A percentile compares a stretch with the other conserved stretches of the same genome.
Evolutionary conservation across 2,329 filamentous ascomycete species (phyloP).

Genomic region (Penicillium sp.): DNA sequence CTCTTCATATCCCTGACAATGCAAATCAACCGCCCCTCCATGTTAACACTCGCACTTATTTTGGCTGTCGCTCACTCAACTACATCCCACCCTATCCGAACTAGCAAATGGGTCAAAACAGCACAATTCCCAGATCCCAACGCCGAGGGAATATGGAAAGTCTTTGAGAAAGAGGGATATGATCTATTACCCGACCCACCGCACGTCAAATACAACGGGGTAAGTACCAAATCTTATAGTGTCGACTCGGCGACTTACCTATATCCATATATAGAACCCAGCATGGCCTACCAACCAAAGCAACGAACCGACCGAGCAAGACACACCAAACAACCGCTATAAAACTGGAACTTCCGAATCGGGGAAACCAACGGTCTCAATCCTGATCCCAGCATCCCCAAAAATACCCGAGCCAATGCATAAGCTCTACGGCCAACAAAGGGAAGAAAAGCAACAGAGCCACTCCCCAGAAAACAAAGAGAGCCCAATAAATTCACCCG

Average conservation of each 20-base stretch:
- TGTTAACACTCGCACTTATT: constrained; percentile 9
- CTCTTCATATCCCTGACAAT: constrained; percentile 1
- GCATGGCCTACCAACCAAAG: constrained; percentile 1
- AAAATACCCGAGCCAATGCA: background rate
- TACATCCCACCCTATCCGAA: constrained; percentile 16
- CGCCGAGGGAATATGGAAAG: constrained; percentile 3
- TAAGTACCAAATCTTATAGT: constrained; percentile 1
- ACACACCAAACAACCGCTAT: background rate
- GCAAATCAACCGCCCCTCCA: background rate
- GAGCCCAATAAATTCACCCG: background rate
- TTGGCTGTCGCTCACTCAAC: constrained; percentile 9
- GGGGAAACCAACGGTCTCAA: constrained; percentile 12
- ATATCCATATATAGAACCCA: background rate
- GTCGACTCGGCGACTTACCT: background rate
- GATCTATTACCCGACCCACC: background rate
- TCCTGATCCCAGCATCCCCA: constrained; percentile 14
- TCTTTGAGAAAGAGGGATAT: constrained; percentile 6
- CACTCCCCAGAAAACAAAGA: background rate
- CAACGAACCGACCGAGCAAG: background rate
- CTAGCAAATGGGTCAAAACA: constrained; percentile 12
- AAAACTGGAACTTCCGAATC: background rate
- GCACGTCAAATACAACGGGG: constrained; percentile 2
- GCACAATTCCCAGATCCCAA: constrained; percentile 3
- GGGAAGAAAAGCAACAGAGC: background rate
- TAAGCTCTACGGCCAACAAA: background rate